Evolutionary conservation across 192 early-diverging fungal genomes (phyloP).

Genomic region (Gamsiella multidivaricata): DNA sequence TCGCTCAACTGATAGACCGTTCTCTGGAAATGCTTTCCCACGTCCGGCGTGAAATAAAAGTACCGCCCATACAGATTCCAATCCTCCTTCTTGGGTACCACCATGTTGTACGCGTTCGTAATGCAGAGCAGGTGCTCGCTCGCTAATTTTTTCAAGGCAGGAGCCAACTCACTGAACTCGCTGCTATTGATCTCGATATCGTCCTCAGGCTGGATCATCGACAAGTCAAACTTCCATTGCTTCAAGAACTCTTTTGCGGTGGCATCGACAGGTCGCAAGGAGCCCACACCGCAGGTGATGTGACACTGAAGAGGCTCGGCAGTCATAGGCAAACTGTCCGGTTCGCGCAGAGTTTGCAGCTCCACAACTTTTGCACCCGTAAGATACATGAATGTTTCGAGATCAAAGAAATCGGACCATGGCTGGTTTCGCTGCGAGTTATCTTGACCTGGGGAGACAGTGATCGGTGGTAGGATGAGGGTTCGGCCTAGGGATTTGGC

Average conservation of each 20-base stretch:
- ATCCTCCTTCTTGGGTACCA: slow-evolving; percentile 9
- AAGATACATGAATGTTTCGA: slow-evolving; percentile 36
- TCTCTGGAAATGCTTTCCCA: slow-evolving; percentile 7
- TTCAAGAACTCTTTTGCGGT: slow-evolving; percentile 33
- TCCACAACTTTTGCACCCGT: slow-evolving; percentile 35
- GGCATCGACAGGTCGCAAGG: slow-evolving; percentile 23
- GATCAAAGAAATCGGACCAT: slow-evolving; percentile 46
- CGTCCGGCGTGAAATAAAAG: slow-evolving; percentile 22
- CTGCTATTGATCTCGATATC: slow-evolving; percentile 26
- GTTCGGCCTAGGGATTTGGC: slow-evolving; percentile 32
- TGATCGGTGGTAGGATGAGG: slow-evolving; percentile 39
- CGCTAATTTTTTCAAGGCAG: neutral
- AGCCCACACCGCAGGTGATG: slow-evolving; percentile 39
- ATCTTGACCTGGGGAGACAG: neutral
- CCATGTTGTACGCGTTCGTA: slow-evolving; percentile 31
- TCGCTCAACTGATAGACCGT: neutral
- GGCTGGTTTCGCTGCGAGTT: slow-evolving; percentile 20
- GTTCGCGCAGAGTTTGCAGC: slow-evolving; percentile 18
- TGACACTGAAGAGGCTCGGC: slow-evolving; percentile 30
- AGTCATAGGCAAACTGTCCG: neutral
- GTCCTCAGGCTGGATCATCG: neutral
- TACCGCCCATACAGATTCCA: slow-evolving; percentile 32
- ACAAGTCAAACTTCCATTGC: slow-evolving; percentile 47
- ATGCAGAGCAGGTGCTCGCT: slow-evolving; percentile 28
- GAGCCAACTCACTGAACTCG: slow-evolving; percentile 16